These are phyloP conservation scores for Aspergillus sp. DNA, from an alignment of 2,329 filamentous ascomycete species.

Conservation along the genomic window DNA sequence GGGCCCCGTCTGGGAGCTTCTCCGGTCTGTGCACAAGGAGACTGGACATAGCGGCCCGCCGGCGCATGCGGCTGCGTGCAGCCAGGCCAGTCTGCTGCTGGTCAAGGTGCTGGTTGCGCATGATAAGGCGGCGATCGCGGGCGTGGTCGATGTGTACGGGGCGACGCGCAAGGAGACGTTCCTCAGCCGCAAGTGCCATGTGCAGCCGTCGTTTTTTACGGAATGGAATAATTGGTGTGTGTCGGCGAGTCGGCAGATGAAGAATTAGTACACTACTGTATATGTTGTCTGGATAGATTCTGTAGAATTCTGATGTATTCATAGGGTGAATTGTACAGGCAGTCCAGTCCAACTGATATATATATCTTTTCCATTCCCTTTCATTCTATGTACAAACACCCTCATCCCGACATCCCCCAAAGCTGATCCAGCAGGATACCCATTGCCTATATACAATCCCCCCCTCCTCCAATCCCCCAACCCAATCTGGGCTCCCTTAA, in stretches of 20 bases:
- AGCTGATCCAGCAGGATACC: too few species aligned
- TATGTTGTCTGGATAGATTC: not conserved
- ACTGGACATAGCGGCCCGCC: conserved; percentile 48
- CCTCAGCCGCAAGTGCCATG: conserved; percentile 45
- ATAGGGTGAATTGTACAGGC: too few species aligned
- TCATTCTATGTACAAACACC: too few species aligned
- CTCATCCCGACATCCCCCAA: too few species aligned
- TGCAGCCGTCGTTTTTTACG: conserved; percentile 57
- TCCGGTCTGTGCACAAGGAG: conserved; percentile 61
- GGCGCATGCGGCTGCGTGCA: conserved; percentile 64
- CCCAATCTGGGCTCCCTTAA: too few species aligned
- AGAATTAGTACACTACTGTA: conserved; percentile 15
- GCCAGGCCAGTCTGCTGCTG: conserved; percentile 43
- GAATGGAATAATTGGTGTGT: conserved; percentile 68
- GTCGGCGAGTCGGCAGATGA: conserved; percentile 34
- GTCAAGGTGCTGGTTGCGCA: conserved; percentile 35
- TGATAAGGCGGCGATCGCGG: conserved; percentile 44
- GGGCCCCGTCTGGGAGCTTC: conserved; percentile 45
- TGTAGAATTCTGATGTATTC: too few species aligned
- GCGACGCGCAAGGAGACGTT: conserved; percentile 53
- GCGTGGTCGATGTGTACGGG: conserved; percentile 56
- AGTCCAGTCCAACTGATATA: too few species aligned
- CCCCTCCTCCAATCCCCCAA: too few species aligned
- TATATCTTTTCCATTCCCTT: too few species aligned
- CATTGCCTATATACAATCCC: too few species aligned